Evolutionary conservation across 1,284 basidiomycete species (phyloP), one percentile per base, ranked within the genome.

Genomic region (Sutorius eximius): DNA sequence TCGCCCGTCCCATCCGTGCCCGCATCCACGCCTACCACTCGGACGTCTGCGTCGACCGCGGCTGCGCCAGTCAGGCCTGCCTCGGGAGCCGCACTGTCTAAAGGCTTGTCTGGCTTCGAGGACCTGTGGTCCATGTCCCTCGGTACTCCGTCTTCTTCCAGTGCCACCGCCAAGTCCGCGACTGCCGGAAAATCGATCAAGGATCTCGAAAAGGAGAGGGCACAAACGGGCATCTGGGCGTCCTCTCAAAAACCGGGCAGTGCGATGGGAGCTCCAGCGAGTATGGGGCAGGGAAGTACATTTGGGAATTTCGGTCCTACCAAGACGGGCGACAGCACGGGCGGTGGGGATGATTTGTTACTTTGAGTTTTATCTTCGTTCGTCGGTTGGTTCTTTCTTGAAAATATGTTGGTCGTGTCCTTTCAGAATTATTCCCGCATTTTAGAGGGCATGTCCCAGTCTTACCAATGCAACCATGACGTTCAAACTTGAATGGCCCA

Each of bases 71-170:
- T 27, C 54, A 70, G 59, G 40, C 51, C 66, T 3, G 61, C 67
- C 55, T 59, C 69, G 8, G 58, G 61, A n/a, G 50, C 63, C 10
- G 59, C 68, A 10, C 53, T 69, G 2, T 38, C 63, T 54, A 72
- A 51, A 60, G 77, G 59, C 63, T 67, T 63, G 68, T 77, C 62
- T 38, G 80, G 78, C 64, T 98, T 98, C 66, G 95, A 96, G 62
- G 95, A 98, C 69, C 73, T 98, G 56, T 98, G 93, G 91, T 83
- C 83, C 18, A 81, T 94, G 76, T 92, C 91, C 1, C 80, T 96
- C 20, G 88, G 89, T 33, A 68, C 75, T 3, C 67, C 66, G 55
- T 64, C 71, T 40, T 58, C 72, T 10, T 29, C 46, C 42, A 56
- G 58, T 34, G 51, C 66, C 9, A 51, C 67, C 7, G 56, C 54